These are phyloP conservation scores for Paratrimastix pyriformis DNA, from an alignment of 78 protist species.

Conservation along the genomic window DNA sequence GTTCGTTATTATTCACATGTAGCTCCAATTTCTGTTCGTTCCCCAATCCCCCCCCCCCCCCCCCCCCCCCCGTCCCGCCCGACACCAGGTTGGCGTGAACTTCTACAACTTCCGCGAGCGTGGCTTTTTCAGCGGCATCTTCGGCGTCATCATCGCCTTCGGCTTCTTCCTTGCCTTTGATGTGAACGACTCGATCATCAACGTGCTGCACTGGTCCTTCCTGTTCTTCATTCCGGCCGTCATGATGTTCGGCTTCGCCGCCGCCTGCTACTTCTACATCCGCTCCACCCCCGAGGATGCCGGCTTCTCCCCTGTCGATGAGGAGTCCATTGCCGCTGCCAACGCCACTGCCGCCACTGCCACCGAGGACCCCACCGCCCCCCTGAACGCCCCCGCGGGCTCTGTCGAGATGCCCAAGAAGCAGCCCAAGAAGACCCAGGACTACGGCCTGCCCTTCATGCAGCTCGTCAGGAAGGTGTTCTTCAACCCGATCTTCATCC, in stretches of 20 bases:
- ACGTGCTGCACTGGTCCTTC: not conserved
- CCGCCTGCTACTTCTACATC: not conserved
- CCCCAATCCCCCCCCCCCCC: too few species aligned
- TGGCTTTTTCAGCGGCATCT: slow-evolving; percentile 24
- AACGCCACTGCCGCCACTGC: not conserved
- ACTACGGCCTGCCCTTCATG: not conserved
- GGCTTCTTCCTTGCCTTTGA: slow-evolving; percentile 40
- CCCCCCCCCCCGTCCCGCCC: not conserved
- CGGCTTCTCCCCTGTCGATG: slow-evolving; percentile 17
- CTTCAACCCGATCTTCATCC: slow-evolving; percentile 16
- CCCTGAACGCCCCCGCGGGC: slow-evolving; percentile 6
- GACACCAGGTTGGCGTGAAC: slow-evolving; percentile 11
- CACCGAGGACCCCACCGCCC: not conserved
- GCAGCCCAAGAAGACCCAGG: not conserved
- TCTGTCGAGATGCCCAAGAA: too few species aligned
- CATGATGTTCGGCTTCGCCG: not conserved
- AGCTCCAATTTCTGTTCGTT: too few species aligned
- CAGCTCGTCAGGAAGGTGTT: not conserved
- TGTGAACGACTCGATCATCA: not conserved
- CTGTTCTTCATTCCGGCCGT: not conserved
- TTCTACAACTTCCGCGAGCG: slow-evolving; percentile 33
- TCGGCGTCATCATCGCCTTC: slow-evolving; percentile 30
- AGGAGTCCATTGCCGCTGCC: not conserved
- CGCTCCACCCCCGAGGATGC: slow-evolving; percentile 20
- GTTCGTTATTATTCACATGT: too few species aligned